These are phyloP conservation scores for Hymenochaete sp. DNA, from an alignment of 1,284 basidiomycete species.

Conservation along the genomic window DNA sequence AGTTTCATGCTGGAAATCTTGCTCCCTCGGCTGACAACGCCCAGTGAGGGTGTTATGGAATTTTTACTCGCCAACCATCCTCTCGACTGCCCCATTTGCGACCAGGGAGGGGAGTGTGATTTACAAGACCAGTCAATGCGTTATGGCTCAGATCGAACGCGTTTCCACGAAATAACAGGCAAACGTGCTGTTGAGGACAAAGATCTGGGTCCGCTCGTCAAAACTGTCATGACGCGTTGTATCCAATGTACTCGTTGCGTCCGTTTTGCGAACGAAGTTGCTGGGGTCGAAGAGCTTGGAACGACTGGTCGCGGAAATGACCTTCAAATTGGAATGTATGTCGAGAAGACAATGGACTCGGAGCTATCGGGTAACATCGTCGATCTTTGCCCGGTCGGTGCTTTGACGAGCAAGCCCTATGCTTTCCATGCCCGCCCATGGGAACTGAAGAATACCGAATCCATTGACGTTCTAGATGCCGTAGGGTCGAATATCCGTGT, in stretches of 20 bases:
- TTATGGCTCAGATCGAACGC: constrained; percentile 93
- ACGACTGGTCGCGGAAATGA: constrained; percentile 97
- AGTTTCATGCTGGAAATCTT: constrained; percentile 20
- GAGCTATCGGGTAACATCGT: constrained; percentile 97
- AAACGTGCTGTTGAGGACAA: constrained; percentile 99
- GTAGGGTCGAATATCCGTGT: constrained; percentile 96
- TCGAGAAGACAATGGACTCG: constrained; percentile 95
- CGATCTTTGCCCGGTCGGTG: constrained; percentile 96
- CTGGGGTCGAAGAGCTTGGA: constrained; percentile 95
- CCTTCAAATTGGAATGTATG: constrained; percentile 97
- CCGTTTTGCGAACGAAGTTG: constrained; percentile 97
- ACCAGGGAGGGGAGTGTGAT: constrained; percentile 98
- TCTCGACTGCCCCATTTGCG: constrained; percentile 97
- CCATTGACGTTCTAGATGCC: constrained; percentile 96
- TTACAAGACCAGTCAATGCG: constrained; percentile 99
- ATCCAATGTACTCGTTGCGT: constrained; percentile 99
- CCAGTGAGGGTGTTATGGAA: constrained; percentile 96
- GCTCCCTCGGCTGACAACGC: background rate
- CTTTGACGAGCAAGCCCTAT: constrained; percentile 96
- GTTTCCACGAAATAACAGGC: constrained; percentile 97
- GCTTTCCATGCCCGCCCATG: constrained; percentile 96
- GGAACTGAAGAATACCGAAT: constrained; percentile 99
- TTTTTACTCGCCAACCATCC: constrained; percentile 97
- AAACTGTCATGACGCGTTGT: constrained; percentile 99
- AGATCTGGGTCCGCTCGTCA: constrained; percentile 95